phyloP scores from a whole-genome alignment of 805 yeast species.

The Barnettozyma sp. region DNA sequence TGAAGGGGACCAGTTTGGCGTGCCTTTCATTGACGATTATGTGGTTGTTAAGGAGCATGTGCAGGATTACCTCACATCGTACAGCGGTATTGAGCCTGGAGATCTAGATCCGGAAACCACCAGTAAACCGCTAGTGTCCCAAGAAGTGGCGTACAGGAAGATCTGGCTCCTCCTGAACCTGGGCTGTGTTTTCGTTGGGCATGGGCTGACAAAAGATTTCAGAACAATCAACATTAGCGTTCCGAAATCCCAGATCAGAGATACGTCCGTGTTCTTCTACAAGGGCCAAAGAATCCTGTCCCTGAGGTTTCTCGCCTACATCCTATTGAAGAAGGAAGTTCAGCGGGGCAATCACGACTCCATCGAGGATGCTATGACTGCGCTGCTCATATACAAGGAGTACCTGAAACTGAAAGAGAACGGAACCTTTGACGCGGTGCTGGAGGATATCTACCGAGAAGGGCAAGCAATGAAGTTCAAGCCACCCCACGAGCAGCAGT shows the following conservation, averaged over 20 bases:
- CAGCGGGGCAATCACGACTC: constrained; percentile 96
- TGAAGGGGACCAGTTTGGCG: constrained; percentile 56
- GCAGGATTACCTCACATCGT: constrained; percentile 81
- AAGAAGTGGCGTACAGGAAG: constrained; percentile 79
- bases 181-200: constrained; percentile 93
- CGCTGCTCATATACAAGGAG: constrained; percentile 66
- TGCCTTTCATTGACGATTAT: constrained; percentile 89
- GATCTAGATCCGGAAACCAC: constrained; percentile 73
- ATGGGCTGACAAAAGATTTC: constrained; percentile 87
- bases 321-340: constrained; percentile 63
- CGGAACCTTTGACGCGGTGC: constrained; percentile 53
- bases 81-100: constrained; percentile 90
- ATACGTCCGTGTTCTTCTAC: constrained; percentile 76
- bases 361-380: constrained; percentile 90
- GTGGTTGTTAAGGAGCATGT: constrained; percentile 66
- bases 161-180: constrained; percentile 85
- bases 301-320: constrained; percentile 79
- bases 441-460: constrained; percentile 64
- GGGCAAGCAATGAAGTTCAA: constrained; percentile 36
- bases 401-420: constrained; percentile 53
- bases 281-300: constrained; percentile 75
- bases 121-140: constrained; percentile 60
- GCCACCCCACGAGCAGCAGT: constrained; percentile 22
- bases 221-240: constrained; percentile 88
- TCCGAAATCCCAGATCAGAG: constrained; percentile 79